Evolutionary conservation across 441 rosid genomes (phyloP), one percentile per base, ranked within the genome.

Genomic region (Gossypium trilobum): DNA sequence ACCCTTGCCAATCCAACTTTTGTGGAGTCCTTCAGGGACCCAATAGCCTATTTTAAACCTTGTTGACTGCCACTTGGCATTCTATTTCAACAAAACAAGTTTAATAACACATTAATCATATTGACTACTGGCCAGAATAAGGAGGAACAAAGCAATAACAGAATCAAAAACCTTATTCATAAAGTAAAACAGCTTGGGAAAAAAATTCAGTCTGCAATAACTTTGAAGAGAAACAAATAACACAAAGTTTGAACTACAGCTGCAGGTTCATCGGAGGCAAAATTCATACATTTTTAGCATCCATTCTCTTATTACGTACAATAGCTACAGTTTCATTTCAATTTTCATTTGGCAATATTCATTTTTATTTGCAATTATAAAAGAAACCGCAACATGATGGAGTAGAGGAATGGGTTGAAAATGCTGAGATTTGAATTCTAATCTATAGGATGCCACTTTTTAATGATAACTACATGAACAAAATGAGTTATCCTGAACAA

Each of bases 1-100:
- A 82, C 80, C 62, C 70, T 79, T 3, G 75, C 82, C 75, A 81
- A 67, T 60, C 85, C 85, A 73, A 81, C 84, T 7, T 64, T 84
- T 23, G 89, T 84, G 57, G 86, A 29, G 52, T 84, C 86, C 78
- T 84, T 86, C 22, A 86, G 14, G 39, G 76, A 81, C 33, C 81
- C 86, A 62, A 78, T 4, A 9, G 83, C 87, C 69, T 74, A 82
- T 64, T 78, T 78, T 5, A 82, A 33, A 48, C 70, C 73, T 16
- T 75, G 70, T 50, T 78, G 88, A 56, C 74, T 68, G 48, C 77
- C 61, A 31, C 75, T 50, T 70, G 85, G 73, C 85, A 81, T 85
- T 76, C 87, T 80, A 69, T 72, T 71, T 58, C 73, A 79, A 27
- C 20, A 70, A 36, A 66, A 71, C 46, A 19, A 4, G 55, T 20